Conservation (phyloP, 306 rosid species). For the Vigna mungo region DNA sequence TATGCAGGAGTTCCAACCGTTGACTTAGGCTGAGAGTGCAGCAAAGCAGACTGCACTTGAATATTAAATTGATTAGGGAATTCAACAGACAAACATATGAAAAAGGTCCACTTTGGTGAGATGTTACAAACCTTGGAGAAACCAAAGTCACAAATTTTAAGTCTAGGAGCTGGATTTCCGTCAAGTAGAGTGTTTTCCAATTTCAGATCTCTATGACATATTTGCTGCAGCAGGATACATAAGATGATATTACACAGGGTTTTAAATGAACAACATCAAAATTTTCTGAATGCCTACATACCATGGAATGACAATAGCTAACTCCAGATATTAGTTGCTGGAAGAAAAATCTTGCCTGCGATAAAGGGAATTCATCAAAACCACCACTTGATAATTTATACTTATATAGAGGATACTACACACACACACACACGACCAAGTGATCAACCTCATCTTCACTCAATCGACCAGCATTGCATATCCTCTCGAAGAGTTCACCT, state of each 20-base stretch:
- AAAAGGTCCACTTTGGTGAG: conserved; percentile 26
- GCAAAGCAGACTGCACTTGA: conserved; percentile 68
- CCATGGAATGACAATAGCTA: conserved; percentile 92
- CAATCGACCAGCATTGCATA: conserved; percentile 80
- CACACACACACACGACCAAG: background rate
- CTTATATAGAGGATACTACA: background rate
- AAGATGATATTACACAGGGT: conserved; percentile 7
- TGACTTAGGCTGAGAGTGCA: conserved; percentile 94
- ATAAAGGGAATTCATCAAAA: conserved; percentile 17
- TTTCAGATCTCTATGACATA: conserved; percentile 95
- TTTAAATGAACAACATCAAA: background rate
- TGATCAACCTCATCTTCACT: conserved; percentile 89
- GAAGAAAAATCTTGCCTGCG: conserved; percentile 97
- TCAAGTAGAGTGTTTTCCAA: conserved; percentile 92
- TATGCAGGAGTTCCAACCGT: conserved; percentile 96
- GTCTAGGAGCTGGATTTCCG: conserved; percentile 81
- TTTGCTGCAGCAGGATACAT: conserved; percentile 60
- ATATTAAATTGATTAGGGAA: conserved; percentile 10
- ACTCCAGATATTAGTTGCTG: conserved; percentile 98
- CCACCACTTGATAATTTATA: background rate
- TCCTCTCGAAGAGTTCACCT: conserved; percentile 85
- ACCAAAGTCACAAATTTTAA: conserved; percentile 95
- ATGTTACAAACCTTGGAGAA: conserved; percentile 79
- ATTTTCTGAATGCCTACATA: conserved; percentile 29
- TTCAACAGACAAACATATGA: conserved; percentile 15